Conservation (phyloP, 495 filamentous ascomycete genomes). For the Podospora australis region DNA sequence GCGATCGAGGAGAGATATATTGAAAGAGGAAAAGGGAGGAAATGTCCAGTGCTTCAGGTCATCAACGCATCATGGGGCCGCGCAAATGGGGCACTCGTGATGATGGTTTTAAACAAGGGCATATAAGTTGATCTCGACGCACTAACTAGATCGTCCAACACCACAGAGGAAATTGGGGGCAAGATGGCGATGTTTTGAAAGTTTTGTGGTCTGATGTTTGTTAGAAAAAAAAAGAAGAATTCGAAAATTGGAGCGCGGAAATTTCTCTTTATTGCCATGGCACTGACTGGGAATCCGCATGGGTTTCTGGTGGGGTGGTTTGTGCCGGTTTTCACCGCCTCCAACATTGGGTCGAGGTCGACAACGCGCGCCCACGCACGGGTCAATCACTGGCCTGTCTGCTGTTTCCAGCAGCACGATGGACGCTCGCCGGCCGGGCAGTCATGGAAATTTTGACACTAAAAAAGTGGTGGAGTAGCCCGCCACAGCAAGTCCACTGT, state of each 20-base stretch:
- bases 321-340: constrained; percentile 23
- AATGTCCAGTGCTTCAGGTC: constrained; percentile 70
- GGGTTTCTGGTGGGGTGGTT: constrained; percentile 6
- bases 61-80: constrained; percentile 94
- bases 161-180: constrained; percentile 48
- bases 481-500: constrained; percentile 16
- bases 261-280: constrained; percentile 12
- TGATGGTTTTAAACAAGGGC: constrained; percentile 97
- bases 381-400: too few species aligned
- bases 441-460: constrained; percentile 17
- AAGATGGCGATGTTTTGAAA: constrained; percentile 84
- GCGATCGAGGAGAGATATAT: neutral
- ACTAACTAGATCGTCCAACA: constrained; percentile 81
- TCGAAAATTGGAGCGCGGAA: constrained; percentile 13
- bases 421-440: constrained; percentile 7
- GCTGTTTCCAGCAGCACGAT: neutral
- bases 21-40: neutral
- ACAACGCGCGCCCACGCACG: too few species aligned
- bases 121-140: constrained; percentile 51
- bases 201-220: constrained; percentile 68
- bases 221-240: constrained; percentile 38
- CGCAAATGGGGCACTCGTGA: constrained; percentile 82
- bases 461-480: constrained; percentile 16
- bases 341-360: constrained; percentile 13
- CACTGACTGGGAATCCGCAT: neutral